phyloP scores from a whole-genome alignment of 768 basidiomycete species.

The Mycena filopes region DNA sequence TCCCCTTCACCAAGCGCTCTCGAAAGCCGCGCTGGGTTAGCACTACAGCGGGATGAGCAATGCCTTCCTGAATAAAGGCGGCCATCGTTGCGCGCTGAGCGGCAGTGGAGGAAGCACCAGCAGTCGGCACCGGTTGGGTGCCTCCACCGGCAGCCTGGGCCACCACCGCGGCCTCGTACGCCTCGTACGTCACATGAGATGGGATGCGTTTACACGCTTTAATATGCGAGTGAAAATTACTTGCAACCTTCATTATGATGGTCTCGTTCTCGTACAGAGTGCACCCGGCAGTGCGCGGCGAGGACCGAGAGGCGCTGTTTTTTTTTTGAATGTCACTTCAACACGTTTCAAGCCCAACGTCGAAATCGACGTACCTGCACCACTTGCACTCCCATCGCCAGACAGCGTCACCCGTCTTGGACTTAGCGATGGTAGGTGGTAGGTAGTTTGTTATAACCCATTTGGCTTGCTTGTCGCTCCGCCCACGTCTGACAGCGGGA shows the following conservation, averaged over 20 bases:
- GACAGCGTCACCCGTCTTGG: background rate
- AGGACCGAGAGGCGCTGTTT: background rate
- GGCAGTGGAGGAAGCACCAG: background rate
- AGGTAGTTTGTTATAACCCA: conserved; percentile 10
- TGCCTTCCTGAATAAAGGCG: no score
- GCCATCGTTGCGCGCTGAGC: background rate
- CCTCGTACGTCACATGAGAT: background rate
- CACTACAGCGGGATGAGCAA: no score
- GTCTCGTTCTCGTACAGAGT: conserved; percentile 5
- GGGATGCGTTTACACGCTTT: background rate
- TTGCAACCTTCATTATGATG: background rate
- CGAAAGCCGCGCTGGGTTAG: no score
- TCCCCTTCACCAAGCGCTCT: no score
- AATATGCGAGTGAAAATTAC: conserved; percentile 17
- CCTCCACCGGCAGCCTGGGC: no score
- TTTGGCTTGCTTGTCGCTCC: background rate
- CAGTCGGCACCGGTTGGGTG: background rate
- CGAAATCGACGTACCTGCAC: background rate
- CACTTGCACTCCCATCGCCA: conserved; percentile 17
- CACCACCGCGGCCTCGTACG: background rate
- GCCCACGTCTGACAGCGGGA: background rate
- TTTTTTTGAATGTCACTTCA: no score
- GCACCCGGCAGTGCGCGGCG: background rate
- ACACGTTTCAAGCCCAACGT: background rate
- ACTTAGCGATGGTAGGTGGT: background rate